Evolutionary conservation across 768 basidiomycete genomes (phyloP).

Genomic region (Tulasnella calospora): DNA sequence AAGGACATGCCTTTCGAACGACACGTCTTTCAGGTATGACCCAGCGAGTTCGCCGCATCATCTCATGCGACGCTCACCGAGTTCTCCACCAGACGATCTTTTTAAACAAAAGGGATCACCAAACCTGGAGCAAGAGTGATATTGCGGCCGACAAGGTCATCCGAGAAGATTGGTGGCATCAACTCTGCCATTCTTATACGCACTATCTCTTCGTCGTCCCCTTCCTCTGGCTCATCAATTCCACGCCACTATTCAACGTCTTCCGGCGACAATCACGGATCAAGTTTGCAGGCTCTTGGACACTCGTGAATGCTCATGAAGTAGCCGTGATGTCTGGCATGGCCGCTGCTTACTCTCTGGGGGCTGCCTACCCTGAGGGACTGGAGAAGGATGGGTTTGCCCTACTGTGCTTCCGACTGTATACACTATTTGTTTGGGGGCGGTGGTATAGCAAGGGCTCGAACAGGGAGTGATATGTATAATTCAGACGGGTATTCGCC

Average conservation of each 20-base stretch:
- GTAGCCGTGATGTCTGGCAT: constrained; percentile 42
- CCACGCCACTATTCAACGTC: neutral
- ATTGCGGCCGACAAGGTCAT: constrained; percentile 26
- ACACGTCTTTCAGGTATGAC: constrained; percentile 27
- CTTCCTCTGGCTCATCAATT: constrained; percentile 10
- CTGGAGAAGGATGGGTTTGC: constrained; percentile 32
- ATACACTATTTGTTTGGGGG: neutral
- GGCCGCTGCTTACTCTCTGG: constrained; percentile 40
- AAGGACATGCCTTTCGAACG: constrained; percentile 19
- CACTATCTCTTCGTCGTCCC: constrained; percentile 41
- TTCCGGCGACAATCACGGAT: constrained; percentile 24
- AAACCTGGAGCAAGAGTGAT: constrained; percentile 24
- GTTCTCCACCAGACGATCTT: constrained; percentile 26
- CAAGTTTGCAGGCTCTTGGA: constrained; percentile 40
- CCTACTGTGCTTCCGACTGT: constrained; percentile 1
- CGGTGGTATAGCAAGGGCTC: constrained; percentile 21
- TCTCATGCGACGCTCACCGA: neutral
- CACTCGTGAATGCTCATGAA: constrained; percentile 38
- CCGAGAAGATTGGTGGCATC: constrained; percentile 29
- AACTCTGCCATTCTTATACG: constrained; percentile 21
- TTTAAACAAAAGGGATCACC: constrained; percentile 25
- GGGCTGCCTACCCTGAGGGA: constrained; percentile 39
- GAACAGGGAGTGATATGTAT: neutral
- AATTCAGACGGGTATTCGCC: constrained; percentile 4
- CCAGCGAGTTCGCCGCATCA: neutral